Evolutionary conservation across 2,329 filamentous ascomycete species (phyloP), one percentile per base, ranked within the genome.

Genomic region (Colletotrichum nymphaeae): DNA sequence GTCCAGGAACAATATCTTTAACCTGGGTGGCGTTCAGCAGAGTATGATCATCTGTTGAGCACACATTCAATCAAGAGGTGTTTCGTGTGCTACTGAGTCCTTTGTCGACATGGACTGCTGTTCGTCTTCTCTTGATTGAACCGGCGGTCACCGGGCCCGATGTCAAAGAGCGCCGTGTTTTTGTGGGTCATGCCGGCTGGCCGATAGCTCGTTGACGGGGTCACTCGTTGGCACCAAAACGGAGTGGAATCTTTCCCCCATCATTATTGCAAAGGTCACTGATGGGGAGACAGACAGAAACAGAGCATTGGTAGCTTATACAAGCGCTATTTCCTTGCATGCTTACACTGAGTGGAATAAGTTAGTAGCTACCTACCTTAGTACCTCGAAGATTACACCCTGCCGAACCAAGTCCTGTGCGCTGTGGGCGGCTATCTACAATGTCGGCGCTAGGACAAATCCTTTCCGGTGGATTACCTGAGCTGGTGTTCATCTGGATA

Each of bases 331-430:
- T 22, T 49, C 19, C 42, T 22, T 2, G 19, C 42, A 49, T 49
- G 42, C 42, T 49, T 49, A 49, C 19, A 22, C 7, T 0, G 19
- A n/a, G 19, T 49, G 19, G 7, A 49, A 9, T n/a, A 4, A 22
- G 19, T 49, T 8, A 19, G 37, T 42, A 19, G 37, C 37, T 42
- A 42, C 16, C 37, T 42, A 19, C 26, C 26, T 26, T 26, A 42
- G 3, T 42, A 42, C 42, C 19, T 49, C 11, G 19, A 35, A 2
- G 42, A 49, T 22, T 11, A 19, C 8, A 49, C 42, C 11, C 19
- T 22, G 42, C 12, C 32, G 55, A 49, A 19, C 35, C 68, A 63
- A n/a, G 57, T 49, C 56, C 56, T 71, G 63, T 46, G 35, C 22
- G 58, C 8, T 19, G 6, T 14, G 4, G 8, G n/a, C 49, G 28